Evolutionary conservation across 306 rosid species (phyloP).

Genomic region (Citrullus amarus): DNA sequence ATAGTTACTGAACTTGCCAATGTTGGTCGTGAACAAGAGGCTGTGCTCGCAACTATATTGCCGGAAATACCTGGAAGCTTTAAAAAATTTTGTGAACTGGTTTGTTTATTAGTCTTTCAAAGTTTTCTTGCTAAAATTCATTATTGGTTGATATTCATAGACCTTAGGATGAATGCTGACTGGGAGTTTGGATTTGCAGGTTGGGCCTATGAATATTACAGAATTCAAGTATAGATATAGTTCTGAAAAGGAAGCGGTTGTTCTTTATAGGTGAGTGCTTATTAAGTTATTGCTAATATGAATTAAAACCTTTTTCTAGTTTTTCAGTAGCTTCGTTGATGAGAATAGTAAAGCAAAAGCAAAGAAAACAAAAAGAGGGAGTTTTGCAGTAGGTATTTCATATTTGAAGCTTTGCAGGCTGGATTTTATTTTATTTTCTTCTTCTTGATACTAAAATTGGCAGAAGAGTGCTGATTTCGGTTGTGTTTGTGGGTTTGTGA

Average conservation of each 20-base stretch:
- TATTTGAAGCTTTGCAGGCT: not conserved
- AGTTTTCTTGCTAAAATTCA: not conserved
- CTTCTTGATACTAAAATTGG: not conserved
- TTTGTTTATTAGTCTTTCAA: conserved; percentile 17
- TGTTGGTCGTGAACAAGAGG: conserved; percentile 91
- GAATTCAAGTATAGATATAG: conserved; percentile 78
- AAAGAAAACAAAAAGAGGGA: not conserved
- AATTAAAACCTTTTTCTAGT: not conserved
- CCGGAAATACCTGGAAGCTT: conserved; percentile 89
- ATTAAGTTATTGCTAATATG: not conserved
- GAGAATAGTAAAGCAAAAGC: not conserved
- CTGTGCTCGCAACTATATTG: conserved; percentile 61
- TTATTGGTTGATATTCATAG: not conserved
- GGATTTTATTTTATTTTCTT: not conserved
- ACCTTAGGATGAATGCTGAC: not conserved
- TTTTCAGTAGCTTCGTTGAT: not conserved
- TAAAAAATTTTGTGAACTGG: conserved; percentile 70
- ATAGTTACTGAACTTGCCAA: conserved; percentile 88
- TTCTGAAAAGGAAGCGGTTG: conserved; percentile 50
- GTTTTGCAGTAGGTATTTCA: not conserved
- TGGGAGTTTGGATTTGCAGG: conserved; percentile 30
- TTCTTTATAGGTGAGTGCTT: conserved; percentile 61
- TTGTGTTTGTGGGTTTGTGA: not conserved
- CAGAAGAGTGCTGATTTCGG: not conserved
- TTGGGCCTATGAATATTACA: conserved; percentile 71